Evolutionary conservation across 306 rosid species (phyloP).

Genomic region (Trifolium dubium): DNA sequence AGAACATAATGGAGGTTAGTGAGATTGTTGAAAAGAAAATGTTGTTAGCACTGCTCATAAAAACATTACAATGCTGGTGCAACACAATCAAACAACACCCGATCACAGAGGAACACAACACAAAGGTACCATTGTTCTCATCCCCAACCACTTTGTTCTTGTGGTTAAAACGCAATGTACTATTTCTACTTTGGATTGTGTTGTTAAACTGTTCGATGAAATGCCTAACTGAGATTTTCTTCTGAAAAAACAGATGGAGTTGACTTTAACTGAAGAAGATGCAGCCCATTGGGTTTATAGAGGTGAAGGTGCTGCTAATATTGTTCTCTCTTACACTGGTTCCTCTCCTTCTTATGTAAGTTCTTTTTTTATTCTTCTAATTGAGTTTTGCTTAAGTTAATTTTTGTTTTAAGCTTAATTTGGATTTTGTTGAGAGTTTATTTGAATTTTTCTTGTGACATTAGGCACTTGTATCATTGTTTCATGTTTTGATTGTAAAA

Average conservation of each 20-base stretch:
- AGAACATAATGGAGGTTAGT: no score
- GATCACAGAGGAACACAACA: not conserved
- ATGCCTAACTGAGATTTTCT: constrained; percentile 27
- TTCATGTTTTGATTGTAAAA: not conserved
- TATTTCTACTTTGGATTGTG: constrained; percentile 2
- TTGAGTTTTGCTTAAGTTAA: not conserved
- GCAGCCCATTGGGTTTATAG: constrained; percentile 82
- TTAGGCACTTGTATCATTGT: not conserved
- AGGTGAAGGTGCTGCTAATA: constrained; percentile 97
- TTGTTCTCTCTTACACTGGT: constrained; percentile 81
- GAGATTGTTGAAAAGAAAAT: no score
- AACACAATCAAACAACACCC: not conserved
- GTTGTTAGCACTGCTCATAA: not conserved
- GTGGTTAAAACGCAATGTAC: constrained; percentile 24
- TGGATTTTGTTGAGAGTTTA: not conserved
- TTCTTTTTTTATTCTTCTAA: constrained; percentile 16
- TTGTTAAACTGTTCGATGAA: constrained; percentile 32
- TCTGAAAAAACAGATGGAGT: constrained; percentile 52
- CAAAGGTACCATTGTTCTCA: not conserved
- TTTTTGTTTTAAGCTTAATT: not conserved
- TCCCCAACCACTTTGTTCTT: not conserved
- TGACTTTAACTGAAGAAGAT: constrained; percentile 55
- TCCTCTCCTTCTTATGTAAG: constrained; percentile 71
- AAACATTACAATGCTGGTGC: not conserved
- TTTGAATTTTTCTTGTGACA: not conserved